phyloP scores from a whole-genome alignment of 2,329 filamentous ascomycete species.

The Fusarium vanettenii region DNA sequence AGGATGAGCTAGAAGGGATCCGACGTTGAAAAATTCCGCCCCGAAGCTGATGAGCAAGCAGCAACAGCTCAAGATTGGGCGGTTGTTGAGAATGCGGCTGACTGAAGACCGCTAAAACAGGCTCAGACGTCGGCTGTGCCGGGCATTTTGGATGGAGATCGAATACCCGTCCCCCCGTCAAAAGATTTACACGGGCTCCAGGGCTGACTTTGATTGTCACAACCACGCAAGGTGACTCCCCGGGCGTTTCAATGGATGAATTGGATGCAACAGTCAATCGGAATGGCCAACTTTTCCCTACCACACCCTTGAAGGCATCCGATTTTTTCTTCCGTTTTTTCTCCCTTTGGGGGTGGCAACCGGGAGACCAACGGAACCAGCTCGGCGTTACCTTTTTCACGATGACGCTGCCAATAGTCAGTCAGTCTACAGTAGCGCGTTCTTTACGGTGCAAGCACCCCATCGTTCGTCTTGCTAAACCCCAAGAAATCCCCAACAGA shows the following conservation, averaged over 20 bases:
- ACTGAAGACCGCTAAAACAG: conserved; percentile 1
- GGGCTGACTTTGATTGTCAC: conserved; percentile 7
- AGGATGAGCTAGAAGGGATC: not conserved
- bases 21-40: not conserved
- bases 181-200: conserved; percentile 15
- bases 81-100: conserved; percentile 14
- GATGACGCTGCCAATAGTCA: conserved; percentile 27
- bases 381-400: conserved; percentile 31
- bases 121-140: conserved; percentile 5
- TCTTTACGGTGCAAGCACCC: conserved; percentile 6
- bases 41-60: not conserved
- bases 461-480: conserved; percentile 8
- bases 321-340: not conserved
- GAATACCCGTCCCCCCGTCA: not conserved
- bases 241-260: conserved; percentile 11
- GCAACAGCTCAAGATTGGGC: not conserved
- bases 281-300: not conserved
- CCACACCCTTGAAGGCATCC: not conserved
- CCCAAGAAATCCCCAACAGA: conserved; percentile 35
- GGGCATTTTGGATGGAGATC: not conserved
- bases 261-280: conserved; percentile 25
- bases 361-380: conserved; percentile 14
- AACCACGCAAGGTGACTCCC: conserved; percentile 8
- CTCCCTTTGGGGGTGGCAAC: conserved; percentile 16
- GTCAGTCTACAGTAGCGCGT: conserved; percentile 26